These are phyloP conservation scores for Alternaria sp. DNA, from an alignment of 2,329 filamentous ascomycete species.

Conservation along the genomic window DNA sequence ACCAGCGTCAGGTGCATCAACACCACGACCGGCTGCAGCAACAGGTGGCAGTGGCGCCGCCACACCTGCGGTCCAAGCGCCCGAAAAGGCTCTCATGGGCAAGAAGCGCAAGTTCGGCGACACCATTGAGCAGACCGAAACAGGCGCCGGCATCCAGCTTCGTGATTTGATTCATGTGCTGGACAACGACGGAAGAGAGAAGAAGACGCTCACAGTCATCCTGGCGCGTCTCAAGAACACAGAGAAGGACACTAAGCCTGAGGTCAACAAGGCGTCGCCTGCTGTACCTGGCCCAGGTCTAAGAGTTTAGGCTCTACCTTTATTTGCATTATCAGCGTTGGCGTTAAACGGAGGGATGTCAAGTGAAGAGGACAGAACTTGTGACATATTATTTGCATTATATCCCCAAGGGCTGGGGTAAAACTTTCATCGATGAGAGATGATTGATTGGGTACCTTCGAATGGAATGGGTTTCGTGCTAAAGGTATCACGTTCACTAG, in stretches of 20 bases:
- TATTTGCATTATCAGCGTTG: conserved; percentile 26
- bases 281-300: conserved; percentile 10
- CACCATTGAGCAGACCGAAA: conserved; percentile 78
- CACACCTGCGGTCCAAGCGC: conserved; percentile 28
- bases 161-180: conserved; percentile 81
- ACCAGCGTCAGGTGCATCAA: conserved; percentile 37
- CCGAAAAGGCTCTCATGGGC: conserved; percentile 57
- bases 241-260: conserved; percentile 33
- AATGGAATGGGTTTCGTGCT: background rate
- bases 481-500: background rate
- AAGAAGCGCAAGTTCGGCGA: conserved; percentile 70
- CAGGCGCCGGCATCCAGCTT: conserved; percentile 80
- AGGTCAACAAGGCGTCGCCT: conserved; percentile 12
- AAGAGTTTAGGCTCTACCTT: background rate
- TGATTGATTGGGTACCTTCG: background rate
- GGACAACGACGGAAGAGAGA: conserved; percentile 76
- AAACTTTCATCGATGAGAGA: background rate
- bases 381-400: conserved; percentile 11
- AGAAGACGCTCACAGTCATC: conserved; percentile 54
- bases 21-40: conserved; percentile 37
- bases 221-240: conserved; percentile 40
- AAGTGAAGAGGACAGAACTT: conserved; percentile 1
- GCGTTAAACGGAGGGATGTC: conserved; percentile 16
- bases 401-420: conserved; percentile 33
- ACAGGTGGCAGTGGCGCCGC: conserved; percentile 32